Percentiles rank a stretch among this genome's conserved stretches.
Evolutionary conservation across 208 protist genomes (phyloP).

Genomic region (Trypanosomatidae sp.): DNA sequence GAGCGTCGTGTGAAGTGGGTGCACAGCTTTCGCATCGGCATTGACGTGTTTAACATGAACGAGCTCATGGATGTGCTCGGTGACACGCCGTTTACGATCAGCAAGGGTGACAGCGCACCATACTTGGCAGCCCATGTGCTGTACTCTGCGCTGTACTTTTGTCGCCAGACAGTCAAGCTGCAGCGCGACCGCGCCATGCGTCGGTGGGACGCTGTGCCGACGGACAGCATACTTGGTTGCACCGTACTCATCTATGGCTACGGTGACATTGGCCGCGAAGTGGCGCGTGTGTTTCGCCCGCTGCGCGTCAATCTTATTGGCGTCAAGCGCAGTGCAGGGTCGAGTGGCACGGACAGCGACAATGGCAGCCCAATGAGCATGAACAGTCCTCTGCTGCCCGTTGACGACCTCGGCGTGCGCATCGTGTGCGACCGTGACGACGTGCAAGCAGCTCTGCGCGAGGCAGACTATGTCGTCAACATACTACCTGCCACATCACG

Average conservation of each 20-base stretch:
- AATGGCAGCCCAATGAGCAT: conserved; percentile 35
- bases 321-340: conserved; percentile 23
- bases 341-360: conserved; percentile 24
- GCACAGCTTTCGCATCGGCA: conserved; percentile 52
- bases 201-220: conserved; percentile 66
- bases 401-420: too few species aligned
- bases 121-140: conserved; percentile 66
- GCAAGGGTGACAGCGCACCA: conserved; percentile 31
- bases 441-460: conserved; percentile 28
- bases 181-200: conserved; percentile 18
- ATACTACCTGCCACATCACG: conserved; percentile 50
- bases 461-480: conserved; percentile 76
- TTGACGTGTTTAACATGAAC: conserved; percentile 38
- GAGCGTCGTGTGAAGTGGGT: conserved; percentile 55
- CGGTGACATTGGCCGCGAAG: conserved; percentile 57
- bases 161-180: conserved; percentile 47
- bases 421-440: conserved; percentile 21
- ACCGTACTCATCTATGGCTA: conserved; percentile 70
- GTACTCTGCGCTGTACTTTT: conserved; percentile 75
- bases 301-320: conserved; percentile 69
- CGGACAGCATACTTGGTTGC: conserved; percentile 27
- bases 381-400: too few species aligned
- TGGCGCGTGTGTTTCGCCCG: conserved; percentile 12
- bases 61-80: conserved; percentile 23
- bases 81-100: conserved; percentile 52